phyloP scores from a whole-genome alignment of 75 land plant genomes.

The Sequoia sempervirens region DNA sequence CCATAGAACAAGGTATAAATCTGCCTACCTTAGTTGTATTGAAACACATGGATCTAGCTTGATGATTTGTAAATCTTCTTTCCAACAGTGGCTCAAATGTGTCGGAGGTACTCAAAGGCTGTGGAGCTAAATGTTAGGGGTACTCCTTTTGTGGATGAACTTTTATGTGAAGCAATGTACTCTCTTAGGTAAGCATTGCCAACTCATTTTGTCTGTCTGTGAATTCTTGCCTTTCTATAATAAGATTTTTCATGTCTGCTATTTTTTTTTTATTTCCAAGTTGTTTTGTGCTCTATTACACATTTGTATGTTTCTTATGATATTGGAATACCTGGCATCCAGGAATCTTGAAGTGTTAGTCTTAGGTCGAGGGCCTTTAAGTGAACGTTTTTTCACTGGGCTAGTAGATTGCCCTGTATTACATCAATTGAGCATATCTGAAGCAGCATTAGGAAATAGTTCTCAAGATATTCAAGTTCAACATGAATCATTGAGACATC shows the following conservation, averaged over 20 bases:
- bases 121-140: constrained; percentile 2
- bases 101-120: constrained; percentile 5
- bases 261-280: background rate
- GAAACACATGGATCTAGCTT: background rate
- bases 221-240: background rate
- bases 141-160: background rate
- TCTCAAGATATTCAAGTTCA: constrained; percentile 66
- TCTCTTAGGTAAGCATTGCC: constrained; percentile 2
- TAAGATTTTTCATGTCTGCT: background rate
- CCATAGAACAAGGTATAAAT: constrained; percentile 55
- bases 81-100: background rate
- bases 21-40: background rate
- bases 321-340: background rate
- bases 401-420: background rate
- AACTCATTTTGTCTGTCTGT: background rate
- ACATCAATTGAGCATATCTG: background rate
- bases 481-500: constrained; percentile 57
- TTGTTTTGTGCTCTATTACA: background rate
- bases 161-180: background rate
- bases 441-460: constrained; percentile 38
- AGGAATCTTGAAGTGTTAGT: background rate
- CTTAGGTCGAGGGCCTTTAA: constrained; percentile 4
- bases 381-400: background rate
- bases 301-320: background rate
- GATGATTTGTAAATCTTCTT: background rate